Conservation (phyloP, 495 filamentous ascomycete species). For the Talaromyces stipitatus region DNA sequence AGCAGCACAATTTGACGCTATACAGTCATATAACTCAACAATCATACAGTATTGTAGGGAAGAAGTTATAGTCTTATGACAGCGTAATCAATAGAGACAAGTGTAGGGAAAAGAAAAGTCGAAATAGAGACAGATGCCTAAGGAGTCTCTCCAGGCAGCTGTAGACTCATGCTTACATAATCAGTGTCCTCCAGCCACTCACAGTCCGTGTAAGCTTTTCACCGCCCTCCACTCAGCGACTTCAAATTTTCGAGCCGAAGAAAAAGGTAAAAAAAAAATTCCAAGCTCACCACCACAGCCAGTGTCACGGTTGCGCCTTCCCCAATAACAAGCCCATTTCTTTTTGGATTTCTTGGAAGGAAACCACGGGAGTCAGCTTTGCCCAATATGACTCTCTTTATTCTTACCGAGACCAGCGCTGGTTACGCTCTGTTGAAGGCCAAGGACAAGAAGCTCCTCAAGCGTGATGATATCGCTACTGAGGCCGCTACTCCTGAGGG, state of each 20-base stretch:
- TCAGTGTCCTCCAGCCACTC: background rate
- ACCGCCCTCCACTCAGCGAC: conserved; percentile 5
- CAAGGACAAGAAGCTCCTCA: conserved; percentile 93
- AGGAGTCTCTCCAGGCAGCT: background rate
- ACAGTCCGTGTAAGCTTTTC: background rate
- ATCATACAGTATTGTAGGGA: no score
- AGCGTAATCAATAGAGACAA: no score
- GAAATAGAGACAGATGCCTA: no score
- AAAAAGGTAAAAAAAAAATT: conserved; percentile 5
- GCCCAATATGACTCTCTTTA: conserved; percentile 64
- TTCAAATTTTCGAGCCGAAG: conserved; percentile 7
- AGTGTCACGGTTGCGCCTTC: background rate
- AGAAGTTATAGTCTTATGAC: no score
- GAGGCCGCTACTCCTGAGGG: conserved; percentile 77
- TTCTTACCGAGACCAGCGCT: conserved; percentile 87
- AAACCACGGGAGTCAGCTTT: conserved; percentile 23
- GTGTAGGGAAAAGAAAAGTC: no score
- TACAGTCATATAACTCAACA: no score
- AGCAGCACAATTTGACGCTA: no score
- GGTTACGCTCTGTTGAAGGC: conserved; percentile 98
- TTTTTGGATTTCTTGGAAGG: background rate
- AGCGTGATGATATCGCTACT: conserved; percentile 66
- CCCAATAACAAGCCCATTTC: background rate
- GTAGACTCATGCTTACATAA: background rate
- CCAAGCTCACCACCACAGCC: background rate